These are phyloP conservation scores for Diplotaxis tenuifolia DNA, from an alignment of 345 rosid genomes.

Conservation along the genomic window DNA sequence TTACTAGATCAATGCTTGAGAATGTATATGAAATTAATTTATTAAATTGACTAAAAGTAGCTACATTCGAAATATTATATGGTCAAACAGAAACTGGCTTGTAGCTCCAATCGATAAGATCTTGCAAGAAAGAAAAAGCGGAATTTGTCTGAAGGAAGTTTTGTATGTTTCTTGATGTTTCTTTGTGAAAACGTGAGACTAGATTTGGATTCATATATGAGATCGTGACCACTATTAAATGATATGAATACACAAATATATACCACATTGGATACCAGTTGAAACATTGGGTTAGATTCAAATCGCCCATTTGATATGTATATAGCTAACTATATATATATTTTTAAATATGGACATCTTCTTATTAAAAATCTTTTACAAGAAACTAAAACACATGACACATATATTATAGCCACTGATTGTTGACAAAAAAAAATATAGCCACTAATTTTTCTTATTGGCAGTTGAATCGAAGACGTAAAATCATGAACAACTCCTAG, in stretches of 20 bases:
- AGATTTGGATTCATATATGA: conserved; percentile 34
- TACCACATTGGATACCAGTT: conserved; percentile 37
- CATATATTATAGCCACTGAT: too few species aligned
- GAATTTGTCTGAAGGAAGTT: conserved; percentile 11
- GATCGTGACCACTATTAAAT: conserved; percentile 35
- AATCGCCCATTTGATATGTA: too few species aligned
- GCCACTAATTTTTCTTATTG: neutral
- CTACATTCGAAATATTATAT: conserved; percentile 9
- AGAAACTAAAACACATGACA: too few species aligned
- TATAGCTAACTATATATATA: neutral
- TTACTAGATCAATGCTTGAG: neutral
- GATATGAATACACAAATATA: conserved; percentile 18
- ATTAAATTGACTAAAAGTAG: neutral
- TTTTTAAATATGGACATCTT: neutral
- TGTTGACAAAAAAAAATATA: too few species aligned
- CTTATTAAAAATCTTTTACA: neutral
- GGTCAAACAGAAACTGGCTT: conserved; percentile 9
- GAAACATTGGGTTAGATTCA: too few species aligned
- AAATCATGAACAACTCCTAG: neutral
- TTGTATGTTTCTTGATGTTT: conserved; percentile 39
- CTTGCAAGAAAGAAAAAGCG: neutral
- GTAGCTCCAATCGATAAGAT: conserved; percentile 18
- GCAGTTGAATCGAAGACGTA: neutral
- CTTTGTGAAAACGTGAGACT: conserved; percentile 32
- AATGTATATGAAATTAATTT: neutral